Conservation (phyloP, 805 yeast genomes). For the Lipomyces spencermartinsiae region DNA sequence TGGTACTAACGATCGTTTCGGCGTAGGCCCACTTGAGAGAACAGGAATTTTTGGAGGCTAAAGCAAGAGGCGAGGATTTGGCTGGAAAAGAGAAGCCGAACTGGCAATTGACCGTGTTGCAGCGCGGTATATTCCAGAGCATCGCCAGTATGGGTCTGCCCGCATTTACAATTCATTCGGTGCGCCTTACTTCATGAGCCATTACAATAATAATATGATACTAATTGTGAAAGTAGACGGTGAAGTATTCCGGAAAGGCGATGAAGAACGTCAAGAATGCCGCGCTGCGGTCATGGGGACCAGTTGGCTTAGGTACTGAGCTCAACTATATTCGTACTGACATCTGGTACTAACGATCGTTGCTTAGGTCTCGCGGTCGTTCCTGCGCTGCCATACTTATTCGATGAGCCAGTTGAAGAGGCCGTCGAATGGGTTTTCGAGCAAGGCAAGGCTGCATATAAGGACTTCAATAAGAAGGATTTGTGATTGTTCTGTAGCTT, state of each 20-base stretch:
- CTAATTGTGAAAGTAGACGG: constrained; percentile 47
- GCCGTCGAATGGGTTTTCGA: constrained; percentile 68
- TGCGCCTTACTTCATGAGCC: constrained; percentile 12
- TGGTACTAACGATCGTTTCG: background rate
- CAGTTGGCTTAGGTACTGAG: constrained; percentile 81
- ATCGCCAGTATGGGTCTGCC: constrained; percentile 88
- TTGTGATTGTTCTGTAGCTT: constrained; percentile 13
- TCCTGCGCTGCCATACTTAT: constrained; percentile 76
- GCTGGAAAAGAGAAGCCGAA: constrained; percentile 51
- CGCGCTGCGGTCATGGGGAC: constrained; percentile 67
- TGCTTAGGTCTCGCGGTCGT: constrained; percentile 75
- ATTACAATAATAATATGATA: background rate
- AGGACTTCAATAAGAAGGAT: constrained; percentile 30
- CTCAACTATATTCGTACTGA: no score
- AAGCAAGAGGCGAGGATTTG: constrained; percentile 71
- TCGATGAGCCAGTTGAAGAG: constrained; percentile 82
- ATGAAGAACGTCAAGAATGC: constrained; percentile 62
- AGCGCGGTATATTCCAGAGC: constrained; percentile 80
- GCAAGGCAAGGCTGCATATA: constrained; percentile 33
- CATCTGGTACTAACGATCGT: no score
- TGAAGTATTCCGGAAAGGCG: constrained; percentile 67
- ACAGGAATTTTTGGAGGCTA: constrained; percentile 44
- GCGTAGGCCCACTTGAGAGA: constrained; percentile 29
- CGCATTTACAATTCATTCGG: constrained; percentile 79
- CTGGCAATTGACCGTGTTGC: constrained; percentile 68